These are phyloP conservation scores for Tricholoma furcatifolium DNA, from an alignment of 768 basidiomycete genomes.

Conservation along the genomic window DNA sequence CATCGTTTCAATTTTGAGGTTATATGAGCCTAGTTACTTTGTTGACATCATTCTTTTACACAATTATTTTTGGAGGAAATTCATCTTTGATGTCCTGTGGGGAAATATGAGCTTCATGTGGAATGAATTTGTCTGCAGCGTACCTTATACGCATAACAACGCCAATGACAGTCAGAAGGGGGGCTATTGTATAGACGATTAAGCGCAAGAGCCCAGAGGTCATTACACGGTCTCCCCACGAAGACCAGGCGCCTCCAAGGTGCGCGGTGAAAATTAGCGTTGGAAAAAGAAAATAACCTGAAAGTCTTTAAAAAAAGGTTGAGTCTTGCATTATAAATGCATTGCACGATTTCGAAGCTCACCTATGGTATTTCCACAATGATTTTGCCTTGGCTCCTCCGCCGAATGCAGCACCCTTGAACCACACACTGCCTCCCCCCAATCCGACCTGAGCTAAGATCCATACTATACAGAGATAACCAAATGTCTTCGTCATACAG, in stretches of 20 bases:
- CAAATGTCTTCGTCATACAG: conserved; percentile 48
- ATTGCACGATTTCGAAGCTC: conserved; percentile 3
- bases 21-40: no score
- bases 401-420: conserved; percentile 64
- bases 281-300: conserved; percentile 71
- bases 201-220: conserved; percentile 39
- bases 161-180: conserved; percentile 42
- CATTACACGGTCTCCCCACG: conserved; percentile 47
- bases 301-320: conserved; percentile 41
- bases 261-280: conserved; percentile 60
- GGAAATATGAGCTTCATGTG: background rate
- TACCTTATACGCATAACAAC: conserved; percentile 55
- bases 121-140: conserved; percentile 13
- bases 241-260: conserved; percentile 71
- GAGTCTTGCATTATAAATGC: background rate
- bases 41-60: background rate
- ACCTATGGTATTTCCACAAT: conserved; percentile 87
- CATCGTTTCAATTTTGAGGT: no score
- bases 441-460: conserved; percentile 56
- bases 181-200: conserved; percentile 55
- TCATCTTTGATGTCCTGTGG: conserved; percentile 64
- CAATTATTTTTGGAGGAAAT: conserved; percentile 37
- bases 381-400: conserved; percentile 69
- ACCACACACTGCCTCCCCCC: conserved; percentile 81
- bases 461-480: conserved; percentile 62